These are phyloP conservation scores for Pontederia paniculata DNA, from an alignment of 176 grass and related monocot genomes.

Conservation along the genomic window DNA sequence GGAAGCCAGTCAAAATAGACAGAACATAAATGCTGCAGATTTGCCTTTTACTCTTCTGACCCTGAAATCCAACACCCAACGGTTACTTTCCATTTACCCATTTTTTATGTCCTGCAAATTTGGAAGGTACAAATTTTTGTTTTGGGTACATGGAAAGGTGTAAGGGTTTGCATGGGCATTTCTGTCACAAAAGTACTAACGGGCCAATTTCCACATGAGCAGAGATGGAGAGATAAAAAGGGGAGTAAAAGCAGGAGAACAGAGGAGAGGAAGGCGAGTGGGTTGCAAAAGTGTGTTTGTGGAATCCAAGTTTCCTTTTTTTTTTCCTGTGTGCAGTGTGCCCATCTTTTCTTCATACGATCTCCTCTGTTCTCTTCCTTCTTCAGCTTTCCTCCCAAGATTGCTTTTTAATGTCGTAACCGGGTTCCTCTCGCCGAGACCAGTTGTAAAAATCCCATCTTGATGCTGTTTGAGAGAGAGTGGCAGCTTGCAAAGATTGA, in stretches of 20 bases:
- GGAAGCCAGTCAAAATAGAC: too few species aligned
- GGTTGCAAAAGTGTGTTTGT: background rate
- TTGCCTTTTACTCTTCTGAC: too few species aligned
- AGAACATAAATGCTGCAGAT: too few species aligned
- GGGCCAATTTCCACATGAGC: constrained; percentile 18
- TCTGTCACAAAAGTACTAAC: constrained; percentile 29
- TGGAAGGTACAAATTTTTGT: too few species aligned
- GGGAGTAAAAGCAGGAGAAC: background rate
- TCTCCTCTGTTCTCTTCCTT: background rate
- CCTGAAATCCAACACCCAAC: too few species aligned
- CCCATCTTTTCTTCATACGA: background rate
- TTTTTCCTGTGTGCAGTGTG: background rate
- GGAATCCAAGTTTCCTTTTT: background rate
- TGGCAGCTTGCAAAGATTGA: too few species aligned
- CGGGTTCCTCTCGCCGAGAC: background rate
- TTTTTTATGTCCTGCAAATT: too few species aligned
- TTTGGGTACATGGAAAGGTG: too few species aligned
- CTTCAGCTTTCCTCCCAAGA: background rate
- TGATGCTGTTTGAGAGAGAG: background rate
- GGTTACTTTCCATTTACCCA: too few species aligned
- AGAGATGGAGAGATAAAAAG: background rate
- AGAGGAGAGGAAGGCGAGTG: background rate
- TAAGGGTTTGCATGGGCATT: constrained; percentile 13
- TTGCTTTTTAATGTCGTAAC: background rate
- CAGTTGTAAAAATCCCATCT: background rate